phyloP scores from a whole-genome alignment of 768 basidiomycete genomes.

The Dioszegia hungarica region DNA sequence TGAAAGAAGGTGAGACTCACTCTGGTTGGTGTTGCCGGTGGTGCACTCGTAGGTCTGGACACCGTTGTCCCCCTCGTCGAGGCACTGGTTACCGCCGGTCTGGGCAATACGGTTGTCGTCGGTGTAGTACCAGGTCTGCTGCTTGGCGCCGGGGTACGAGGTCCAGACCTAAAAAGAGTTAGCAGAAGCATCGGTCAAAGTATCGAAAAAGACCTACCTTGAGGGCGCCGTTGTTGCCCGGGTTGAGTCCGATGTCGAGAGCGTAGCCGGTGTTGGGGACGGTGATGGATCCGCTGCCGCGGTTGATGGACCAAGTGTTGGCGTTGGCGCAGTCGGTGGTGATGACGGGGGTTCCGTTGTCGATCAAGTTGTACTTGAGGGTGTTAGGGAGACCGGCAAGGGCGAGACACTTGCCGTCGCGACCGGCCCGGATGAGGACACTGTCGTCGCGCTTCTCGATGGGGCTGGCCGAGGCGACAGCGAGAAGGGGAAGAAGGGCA shows the following conservation, averaged over 20 bases:
- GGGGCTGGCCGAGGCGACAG: slow-evolving; percentile 5
- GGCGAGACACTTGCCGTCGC: slow-evolving; percentile 5
- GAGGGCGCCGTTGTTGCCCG: slow-evolving; percentile 10
- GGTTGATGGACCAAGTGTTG: slow-evolving; percentile 14
- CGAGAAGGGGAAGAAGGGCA: background rate
- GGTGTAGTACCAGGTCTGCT: slow-evolving; percentile 35
- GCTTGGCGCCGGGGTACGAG: slow-evolving; percentile 15
- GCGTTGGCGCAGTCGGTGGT: slow-evolving; percentile 9
- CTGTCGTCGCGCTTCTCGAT: slow-evolving; percentile 5
- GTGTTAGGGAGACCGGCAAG: background rate
- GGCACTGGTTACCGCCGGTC: slow-evolving; percentile 45
- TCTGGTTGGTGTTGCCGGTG: slow-evolving; percentile 45
- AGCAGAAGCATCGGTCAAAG: background rate
- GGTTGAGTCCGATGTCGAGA: slow-evolving; percentile 17
- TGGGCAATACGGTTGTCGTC: slow-evolving; percentile 45
- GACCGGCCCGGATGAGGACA: slow-evolving; percentile 11
- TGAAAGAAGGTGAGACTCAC: too few species aligned
- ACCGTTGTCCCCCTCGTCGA: slow-evolving; percentile 33
- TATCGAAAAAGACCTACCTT: slow-evolving; percentile 10
- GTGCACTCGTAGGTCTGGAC: slow-evolving; percentile 45
- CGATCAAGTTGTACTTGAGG: background rate
- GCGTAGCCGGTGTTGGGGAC: slow-evolving; percentile 6
- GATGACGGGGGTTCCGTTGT: slow-evolving; percentile 12
- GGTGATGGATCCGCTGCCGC: slow-evolving; percentile 15
- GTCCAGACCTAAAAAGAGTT: slow-evolving; percentile 9